Evolutionary conservation across 345 rosid genomes (phyloP), one percentile per base, ranked within the genome.

Genomic region (Dimocarpus longan): DNA sequence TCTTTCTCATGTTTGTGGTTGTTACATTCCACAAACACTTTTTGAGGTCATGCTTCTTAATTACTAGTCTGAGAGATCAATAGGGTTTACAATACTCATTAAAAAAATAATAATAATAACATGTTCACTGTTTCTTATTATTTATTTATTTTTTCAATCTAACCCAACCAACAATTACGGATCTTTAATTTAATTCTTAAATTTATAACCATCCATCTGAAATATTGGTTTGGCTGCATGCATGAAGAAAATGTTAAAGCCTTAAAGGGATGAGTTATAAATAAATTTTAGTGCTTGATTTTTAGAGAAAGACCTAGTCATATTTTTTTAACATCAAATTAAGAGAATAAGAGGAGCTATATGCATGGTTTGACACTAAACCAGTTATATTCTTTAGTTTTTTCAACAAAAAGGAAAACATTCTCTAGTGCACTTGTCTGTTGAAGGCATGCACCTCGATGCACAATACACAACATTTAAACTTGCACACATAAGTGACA

Each of bases 371-470:
- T 40, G 8, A 21, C 18, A 73, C n/a, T 21, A 12, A n/a, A 59
- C 18, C 0, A 6, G 21, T 5, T 54, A 16, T 16, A 10, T 72
- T 19, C 21, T 21, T 48, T 70, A 0, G 5, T 70, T 16, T 50
- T 50, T 70, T 32, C 26, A 59, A 22, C 8, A 15, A 43, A 59
- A 4, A 60, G n/a, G 32, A 74, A 62, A 64, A 46, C 77, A 73
- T 21, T 4, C 15, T 37, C 5, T 1, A 21, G 78, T 16, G 68
- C 26, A 63, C 9, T 74, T 24, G 40, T 10, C 37, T 60, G 56
- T 22, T 60, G 67, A 63, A 62, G 54, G 60, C 44, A 40, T 74
- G 77, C 69, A 63, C 69, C 70, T 74, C 60, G 77, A 44, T 74
- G 42, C 43, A 22, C 69, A 24, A 62, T 22, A 62, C 62, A 42